Conservation (phyloP, 495 filamentous ascomycete species). For the Glarea lozoyensis region DNA sequence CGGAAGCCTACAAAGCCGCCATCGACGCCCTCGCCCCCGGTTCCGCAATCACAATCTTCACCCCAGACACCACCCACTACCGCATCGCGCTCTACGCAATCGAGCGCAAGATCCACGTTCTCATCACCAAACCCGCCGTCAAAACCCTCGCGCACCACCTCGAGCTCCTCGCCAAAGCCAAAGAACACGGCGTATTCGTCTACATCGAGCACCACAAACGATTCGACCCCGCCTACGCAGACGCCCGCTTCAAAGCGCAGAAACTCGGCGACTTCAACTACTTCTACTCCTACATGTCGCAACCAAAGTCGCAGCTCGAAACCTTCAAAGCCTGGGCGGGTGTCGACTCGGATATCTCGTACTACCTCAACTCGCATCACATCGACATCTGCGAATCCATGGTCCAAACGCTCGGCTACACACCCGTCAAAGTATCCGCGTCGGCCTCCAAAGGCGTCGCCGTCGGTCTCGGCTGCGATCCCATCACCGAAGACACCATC, state of each 20-base stretch:
- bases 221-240: slow-evolving; percentile 85
- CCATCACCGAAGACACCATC: slow-evolving; percentile 86
- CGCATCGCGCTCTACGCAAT: slow-evolving; percentile 94
- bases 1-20: slow-evolving; percentile 80
- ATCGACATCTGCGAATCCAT: slow-evolving; percentile 86
- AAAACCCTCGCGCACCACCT: slow-evolving; percentile 75
- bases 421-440: slow-evolving; percentile 70
- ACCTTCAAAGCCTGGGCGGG: slow-evolving; percentile 97
- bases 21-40: slow-evolving; percentile 78
- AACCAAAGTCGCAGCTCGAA: slow-evolving; percentile 86
- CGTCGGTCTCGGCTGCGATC: slow-evolving; percentile 58
- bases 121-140: slow-evolving; percentile 93
- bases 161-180: slow-evolving; percentile 58
- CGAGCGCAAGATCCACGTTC: slow-evolving; percentile 73
- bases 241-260: slow-evolving; percentile 67
- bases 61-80: slow-evolving; percentile 87
- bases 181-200: slow-evolving; percentile 75
- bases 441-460: slow-evolving; percentile 61
- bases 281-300: slow-evolving; percentile 95
- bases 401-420: slow-evolving; percentile 61
- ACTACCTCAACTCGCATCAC: slow-evolving; percentile 93
- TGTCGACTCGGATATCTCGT: slow-evolving; percentile 82
- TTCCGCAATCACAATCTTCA: slow-evolving; percentile 94
- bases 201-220: slow-evolving; percentile 97
- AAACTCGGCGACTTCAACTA: slow-evolving; percentile 89